Evolutionary conservation across 2,329 filamentous ascomycete genomes (phyloP), one percentile per base, ranked within the genome.

Genomic region (Samsoniella hepiali): DNA sequence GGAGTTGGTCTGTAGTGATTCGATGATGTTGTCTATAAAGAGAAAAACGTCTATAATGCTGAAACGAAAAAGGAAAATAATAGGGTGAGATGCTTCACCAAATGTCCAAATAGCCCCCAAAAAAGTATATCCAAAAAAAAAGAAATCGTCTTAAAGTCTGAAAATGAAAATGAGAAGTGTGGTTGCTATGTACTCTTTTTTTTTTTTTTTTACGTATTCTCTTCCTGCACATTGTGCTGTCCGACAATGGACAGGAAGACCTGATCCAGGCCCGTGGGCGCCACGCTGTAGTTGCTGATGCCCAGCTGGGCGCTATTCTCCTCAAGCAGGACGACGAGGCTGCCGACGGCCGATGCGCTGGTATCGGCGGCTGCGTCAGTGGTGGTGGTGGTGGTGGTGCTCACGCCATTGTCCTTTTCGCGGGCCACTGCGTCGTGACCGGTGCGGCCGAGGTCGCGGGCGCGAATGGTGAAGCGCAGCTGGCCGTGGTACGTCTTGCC

Each of bases 171-270:
- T 9, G 9, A 27, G 13, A 15, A 22, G 22, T 22, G 1, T 17
- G 38, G 32, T 5, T 10, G 15, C 17, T n/a, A 22, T 22, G 22
- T 22, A 22, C 22, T 22, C 22, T 22, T 22, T 22, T 29, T 27
- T 40, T 49, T 22, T 22, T 22, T 29, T 27, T 40, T 49, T 32
- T 49, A 62, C 32, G 59, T 11, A 29, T 84, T 83, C 77, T 94
- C 93, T 73, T 96, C 91, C 67, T 88, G 81, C 7, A 94, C 84
- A 73, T 93, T 87, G 73, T 96, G 90, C 74, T 87, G 84, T 1
- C 88, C 88, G 0, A 97, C 92, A 72, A 97, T 95, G 32, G 84
- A 84, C 73, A 97, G 76, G 75, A 97, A 97, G 0, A 97, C 93
- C 75, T 97, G 91, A 72, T 97, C 93, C 49, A 97, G 78, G 17